Conservation (phyloP, 2,329 filamentous ascomycete species). For the Alternaria longipes region DNA sequence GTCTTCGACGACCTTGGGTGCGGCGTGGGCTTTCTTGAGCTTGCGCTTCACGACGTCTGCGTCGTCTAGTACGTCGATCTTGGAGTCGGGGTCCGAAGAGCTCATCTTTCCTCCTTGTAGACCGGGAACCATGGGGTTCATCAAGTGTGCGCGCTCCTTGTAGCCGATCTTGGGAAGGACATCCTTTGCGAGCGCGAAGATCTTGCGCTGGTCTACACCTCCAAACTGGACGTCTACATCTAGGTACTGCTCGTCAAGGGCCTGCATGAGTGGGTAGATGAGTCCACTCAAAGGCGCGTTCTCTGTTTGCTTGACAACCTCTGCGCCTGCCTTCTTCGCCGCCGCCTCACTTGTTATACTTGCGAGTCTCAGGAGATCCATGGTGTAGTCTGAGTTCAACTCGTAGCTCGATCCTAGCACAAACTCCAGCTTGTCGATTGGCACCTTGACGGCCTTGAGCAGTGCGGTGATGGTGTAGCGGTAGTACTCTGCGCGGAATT, state of each 20-base stretch:
- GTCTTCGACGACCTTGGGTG: slow-evolving; percentile 78
- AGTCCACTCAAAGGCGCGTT: slow-evolving; percentile 78
- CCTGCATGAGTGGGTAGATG: slow-evolving; percentile 88
- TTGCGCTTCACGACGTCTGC: slow-evolving; percentile 75
- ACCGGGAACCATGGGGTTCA: slow-evolving; percentile 91
- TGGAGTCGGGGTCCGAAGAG: slow-evolving; percentile 74
- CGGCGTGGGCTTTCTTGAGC: slow-evolving; percentile 78
- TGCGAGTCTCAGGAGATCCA: slow-evolving; percentile 85
- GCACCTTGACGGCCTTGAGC: slow-evolving; percentile 79
- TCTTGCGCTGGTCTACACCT: slow-evolving; percentile 80
- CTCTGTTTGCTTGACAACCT: slow-evolving; percentile 90
- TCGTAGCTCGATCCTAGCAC: slow-evolving; percentile 88
- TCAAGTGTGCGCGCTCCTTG: slow-evolving; percentile 74
- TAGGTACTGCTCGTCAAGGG: slow-evolving; percentile 84
- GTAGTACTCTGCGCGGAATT: slow-evolving; percentile 86
- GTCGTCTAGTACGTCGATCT: slow-evolving; percentile 90
- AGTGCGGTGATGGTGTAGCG: slow-evolving; percentile 76
- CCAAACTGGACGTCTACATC: slow-evolving; percentile 90
- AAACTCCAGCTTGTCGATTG: slow-evolving; percentile 81
- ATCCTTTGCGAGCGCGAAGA: slow-evolving; percentile 86
- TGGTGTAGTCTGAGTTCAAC: slow-evolving; percentile 72
- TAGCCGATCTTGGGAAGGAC: slow-evolving; percentile 87
- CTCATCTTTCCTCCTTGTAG: slow-evolving; percentile 85
- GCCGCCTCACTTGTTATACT: slow-evolving; percentile 78
- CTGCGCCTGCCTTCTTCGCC: slow-evolving; percentile 88